Evolutionary conservation across 257 asterid genomes (phyloP).

Genomic region (Fraxinus americana): DNA sequence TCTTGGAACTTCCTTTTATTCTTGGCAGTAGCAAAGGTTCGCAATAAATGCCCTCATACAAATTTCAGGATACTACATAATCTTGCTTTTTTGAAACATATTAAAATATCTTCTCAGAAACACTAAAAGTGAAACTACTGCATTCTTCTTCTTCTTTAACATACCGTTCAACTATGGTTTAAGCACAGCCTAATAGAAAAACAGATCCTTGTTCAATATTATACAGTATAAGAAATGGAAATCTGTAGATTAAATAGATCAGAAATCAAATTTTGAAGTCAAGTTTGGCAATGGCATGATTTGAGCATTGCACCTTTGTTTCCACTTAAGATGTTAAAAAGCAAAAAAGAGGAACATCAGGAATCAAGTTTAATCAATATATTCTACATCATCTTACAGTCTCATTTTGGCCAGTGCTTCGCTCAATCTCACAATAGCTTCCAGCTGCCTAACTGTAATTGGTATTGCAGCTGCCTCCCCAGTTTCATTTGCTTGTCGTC

Average conservation of each 20-base stretch:
- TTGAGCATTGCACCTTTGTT: not conserved
- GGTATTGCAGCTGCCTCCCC: constrained; percentile 91
- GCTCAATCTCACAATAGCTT: constrained; percentile 93
- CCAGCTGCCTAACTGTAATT: constrained; percentile 96
- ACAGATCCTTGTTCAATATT: not conserved
- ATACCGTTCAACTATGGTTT: not conserved
- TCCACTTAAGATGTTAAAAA: too few relatives aligned
- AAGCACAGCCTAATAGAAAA: not conserved
- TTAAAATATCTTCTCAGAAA: not conserved
- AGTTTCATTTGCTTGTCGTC: constrained; percentile 88
- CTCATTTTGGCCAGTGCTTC: constrained; percentile 95
- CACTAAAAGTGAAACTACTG: not conserved
- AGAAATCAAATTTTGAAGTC: not conserved
- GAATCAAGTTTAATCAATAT: not conserved
- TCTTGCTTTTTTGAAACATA: not conserved
- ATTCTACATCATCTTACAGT: constrained; percentile 59
- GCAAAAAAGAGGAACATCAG: not conserved
- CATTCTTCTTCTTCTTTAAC: not conserved
- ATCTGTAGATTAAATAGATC: not conserved
- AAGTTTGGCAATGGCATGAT: not conserved
- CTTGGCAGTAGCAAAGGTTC: not conserved
- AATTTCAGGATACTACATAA: not conserved
- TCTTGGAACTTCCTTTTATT: not conserved
- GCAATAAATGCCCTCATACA: not conserved
- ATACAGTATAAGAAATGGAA: not conserved